Base-by-base conservation (phyloP, 768 basidiomycete genomes). In the Omphalotus guepiniiformis region DNA sequence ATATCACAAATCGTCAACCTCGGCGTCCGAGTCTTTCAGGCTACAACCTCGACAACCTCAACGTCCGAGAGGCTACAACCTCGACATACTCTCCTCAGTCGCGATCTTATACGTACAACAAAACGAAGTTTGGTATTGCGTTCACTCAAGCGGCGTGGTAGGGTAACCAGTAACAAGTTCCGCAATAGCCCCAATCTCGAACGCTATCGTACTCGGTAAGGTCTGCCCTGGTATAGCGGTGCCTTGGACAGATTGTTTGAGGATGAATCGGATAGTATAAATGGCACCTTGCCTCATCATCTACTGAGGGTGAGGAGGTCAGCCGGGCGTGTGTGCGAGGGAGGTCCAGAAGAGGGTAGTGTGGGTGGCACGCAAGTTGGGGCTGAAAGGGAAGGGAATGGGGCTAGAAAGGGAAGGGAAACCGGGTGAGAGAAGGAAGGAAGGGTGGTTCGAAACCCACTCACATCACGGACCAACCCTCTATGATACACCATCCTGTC, bases 221-320 rank as follows among this genome's bases (percentile, higher is more conserved):
- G 80, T 76, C 57, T 93, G 88, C 3, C 93, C 93, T 0, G 93
- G 83, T 27, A 87, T 77, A 1, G 85, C 76, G 15, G 81, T 84
- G 19, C 92, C 86, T 60, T 92, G 92, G 1, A 93, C 91, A 54
- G 93, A 80, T 58, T 96, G 93, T 67, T 96, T 97, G 50, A 98
- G 72, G 0, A 91, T 95, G 70, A 97, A 98, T 26, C 95, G 79
- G 25, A 98, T 82, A 8, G 96, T 93, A 4, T 93, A 97, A 63
- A 98, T 99, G 34, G 94, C 95, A 29, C 93, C 93, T 80, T 98
- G 95, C 22, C 93, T 85, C 80, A 95, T 88, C 82, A 95, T 91
- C 92, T 96, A 59, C 6, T 26, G 29, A 39, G 11, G 22, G 29
- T 34, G 12, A 45, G 21, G 15, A 21, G 19, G 1, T 2, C 13